A percentile compares a stretch with the other conserved stretches of the same genome.
phyloP scores from a whole-genome alignment of 129 eudicot species.

The Lactuca saligna region DNA sequence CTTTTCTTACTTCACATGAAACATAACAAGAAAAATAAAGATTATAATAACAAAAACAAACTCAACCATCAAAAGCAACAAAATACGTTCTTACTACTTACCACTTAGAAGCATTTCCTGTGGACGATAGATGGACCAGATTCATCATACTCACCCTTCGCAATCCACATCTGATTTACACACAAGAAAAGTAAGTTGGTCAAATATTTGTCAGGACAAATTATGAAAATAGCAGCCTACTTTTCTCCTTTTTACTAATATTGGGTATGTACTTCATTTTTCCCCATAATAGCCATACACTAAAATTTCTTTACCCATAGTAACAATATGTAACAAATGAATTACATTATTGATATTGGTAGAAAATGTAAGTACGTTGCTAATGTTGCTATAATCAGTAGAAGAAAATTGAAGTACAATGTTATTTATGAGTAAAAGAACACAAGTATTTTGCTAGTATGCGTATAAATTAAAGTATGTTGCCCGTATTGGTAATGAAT shows the following conservation, averaged over 20 bases:
- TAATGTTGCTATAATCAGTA: too few relatives aligned
- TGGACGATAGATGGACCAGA: neutral
- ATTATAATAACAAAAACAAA: neutral
- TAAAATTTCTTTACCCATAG: neutral
- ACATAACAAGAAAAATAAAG: constrained; percentile 12
- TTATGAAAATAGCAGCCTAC: too few relatives aligned
- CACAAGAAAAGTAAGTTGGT: neutral
- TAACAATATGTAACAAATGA: too few relatives aligned
- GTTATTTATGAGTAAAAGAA: too few relatives aligned
- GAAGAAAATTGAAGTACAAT: too few relatives aligned
- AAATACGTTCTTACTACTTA: neutral
- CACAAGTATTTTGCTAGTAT: too few relatives aligned
- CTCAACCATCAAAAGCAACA: constrained; percentile 6
- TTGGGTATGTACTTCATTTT: neutral
- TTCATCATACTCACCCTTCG: neutral
- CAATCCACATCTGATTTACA: constrained; percentile 48
- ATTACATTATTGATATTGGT: neutral
- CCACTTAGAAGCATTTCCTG: constrained; percentile 37
- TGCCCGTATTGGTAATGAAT: too few relatives aligned
- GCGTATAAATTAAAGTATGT: too few relatives aligned
- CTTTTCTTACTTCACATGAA: constrained; percentile 17
- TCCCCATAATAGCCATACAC: neutral
- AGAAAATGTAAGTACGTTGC: too few relatives aligned
- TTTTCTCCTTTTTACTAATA: too few relatives aligned
- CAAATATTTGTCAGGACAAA: neutral